phyloP scores from a whole-genome alignment of 768 basidiomycete species.

The Termitomyces sp. region DNA sequence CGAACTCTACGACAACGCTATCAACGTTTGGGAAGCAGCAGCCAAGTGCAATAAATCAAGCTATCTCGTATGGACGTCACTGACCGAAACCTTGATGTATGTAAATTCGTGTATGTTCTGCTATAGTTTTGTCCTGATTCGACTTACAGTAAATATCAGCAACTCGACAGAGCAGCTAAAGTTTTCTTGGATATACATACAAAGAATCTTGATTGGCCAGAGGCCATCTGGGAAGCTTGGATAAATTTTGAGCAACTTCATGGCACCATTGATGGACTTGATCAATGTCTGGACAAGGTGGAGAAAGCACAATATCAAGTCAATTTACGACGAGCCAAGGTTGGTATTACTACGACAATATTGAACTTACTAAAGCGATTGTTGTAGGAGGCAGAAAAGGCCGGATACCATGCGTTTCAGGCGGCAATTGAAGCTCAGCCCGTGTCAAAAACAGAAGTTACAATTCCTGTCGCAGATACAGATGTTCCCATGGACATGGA shows the following conservation, averaged over 20 bases:
- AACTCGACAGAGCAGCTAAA: conserved; percentile 57
- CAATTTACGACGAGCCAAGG: conserved; percentile 63
- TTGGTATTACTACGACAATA: conserved; percentile 21
- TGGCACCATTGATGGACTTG: conserved; percentile 67
- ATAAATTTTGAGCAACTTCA: conserved; percentile 81
- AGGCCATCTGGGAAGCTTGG: conserved; percentile 92
- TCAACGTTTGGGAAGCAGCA: conserved; percentile 63
- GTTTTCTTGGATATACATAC: conserved; percentile 63
- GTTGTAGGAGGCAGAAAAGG: conserved; percentile 61
- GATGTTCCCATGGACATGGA: conserved; percentile 15
- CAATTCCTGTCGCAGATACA: conserved; percentile 18
- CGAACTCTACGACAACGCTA: conserved; percentile 49
- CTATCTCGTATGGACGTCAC: conserved; percentile 73
- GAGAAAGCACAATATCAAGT: conserved; percentile 62
- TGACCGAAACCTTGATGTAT: conserved; percentile 74
- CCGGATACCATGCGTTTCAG: conserved; percentile 48
- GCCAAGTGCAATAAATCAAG: conserved; percentile 65
- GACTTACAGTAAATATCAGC: conserved; percentile 43
- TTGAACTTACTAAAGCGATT: background rate
- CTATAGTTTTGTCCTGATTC: background rate
- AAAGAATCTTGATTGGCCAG: conserved; percentile 91
- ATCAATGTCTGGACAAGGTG: conserved; percentile 58
- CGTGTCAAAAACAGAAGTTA: conserved; percentile 26
- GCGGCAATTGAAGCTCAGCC: conserved; percentile 38
- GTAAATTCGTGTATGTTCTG: conserved; percentile 19